Percentiles rank a stretch among this genome's conserved stretches.
Evolutionary conservation across 78 protist species (phyloP).

Genomic region (Emiliania huxleyi): DNA sequence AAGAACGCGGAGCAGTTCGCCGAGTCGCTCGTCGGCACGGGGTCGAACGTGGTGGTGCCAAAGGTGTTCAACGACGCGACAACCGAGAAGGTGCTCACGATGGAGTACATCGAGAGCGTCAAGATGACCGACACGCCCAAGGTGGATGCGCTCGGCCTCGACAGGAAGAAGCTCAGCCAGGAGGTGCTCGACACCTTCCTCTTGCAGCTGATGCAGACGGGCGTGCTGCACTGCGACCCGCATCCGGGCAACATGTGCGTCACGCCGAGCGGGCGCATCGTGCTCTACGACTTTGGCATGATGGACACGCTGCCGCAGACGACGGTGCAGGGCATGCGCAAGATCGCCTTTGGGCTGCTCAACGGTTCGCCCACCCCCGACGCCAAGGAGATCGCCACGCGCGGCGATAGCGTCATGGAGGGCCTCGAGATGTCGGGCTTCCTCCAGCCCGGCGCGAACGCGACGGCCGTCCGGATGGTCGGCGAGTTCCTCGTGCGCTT

Average conservation of each 20-base stretch:
- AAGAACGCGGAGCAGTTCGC: neutral
- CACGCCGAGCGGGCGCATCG: neutral
- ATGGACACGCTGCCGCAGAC: neutral
- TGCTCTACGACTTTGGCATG: conserved; percentile 10
- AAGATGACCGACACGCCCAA: neutral
- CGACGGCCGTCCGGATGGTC: neutral
- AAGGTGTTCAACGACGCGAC: neutral
- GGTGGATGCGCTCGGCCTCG: neutral
- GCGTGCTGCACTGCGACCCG: conserved; percentile 51
- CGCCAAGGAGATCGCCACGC: no score
- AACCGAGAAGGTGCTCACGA: neutral
- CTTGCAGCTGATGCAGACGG: conserved; percentile 26
- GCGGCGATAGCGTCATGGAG: neutral
- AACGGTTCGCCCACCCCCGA: no score
- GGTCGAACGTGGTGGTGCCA: neutral
- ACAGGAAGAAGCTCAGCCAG: neutral
- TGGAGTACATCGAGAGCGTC: neutral
- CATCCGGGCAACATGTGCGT: conserved; percentile 44
- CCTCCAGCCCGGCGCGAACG: neutral
- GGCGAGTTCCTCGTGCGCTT: neutral
- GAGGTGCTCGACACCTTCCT: conserved; percentile 10
- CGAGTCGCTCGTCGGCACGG: neutral
- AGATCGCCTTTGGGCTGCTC: neutral
- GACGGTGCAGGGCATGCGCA: neutral
- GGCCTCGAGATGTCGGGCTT: neutral